These are phyloP conservation scores for Pyrrhoderma lamaoense DNA, from an alignment of 1,284 basidiomycete genomes.

Conservation along the genomic window DNA sequence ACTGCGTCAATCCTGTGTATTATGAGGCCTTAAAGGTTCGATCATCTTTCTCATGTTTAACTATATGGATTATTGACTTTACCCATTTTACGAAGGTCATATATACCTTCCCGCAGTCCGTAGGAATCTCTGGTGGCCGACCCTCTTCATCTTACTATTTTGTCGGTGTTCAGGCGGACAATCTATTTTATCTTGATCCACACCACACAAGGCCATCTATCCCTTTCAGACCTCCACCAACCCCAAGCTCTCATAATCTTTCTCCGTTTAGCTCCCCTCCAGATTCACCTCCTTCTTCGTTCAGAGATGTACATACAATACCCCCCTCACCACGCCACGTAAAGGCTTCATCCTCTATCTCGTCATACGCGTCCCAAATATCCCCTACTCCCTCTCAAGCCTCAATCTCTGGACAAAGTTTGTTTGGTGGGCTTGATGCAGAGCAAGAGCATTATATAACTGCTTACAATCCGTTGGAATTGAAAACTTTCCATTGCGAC, in stretches of 20 bases:
- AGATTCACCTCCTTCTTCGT: slow-evolving; percentile 45
- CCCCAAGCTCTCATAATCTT: neutral
- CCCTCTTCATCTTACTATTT: slow-evolving; percentile 98
- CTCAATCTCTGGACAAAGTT: slow-evolving; percentile 6
- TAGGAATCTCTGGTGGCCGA: slow-evolving; percentile 93
- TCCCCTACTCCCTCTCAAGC: slow-evolving; percentile 10
- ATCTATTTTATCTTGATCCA: slow-evolving; percentile 93
- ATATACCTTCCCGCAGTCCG: slow-evolving; percentile 91
- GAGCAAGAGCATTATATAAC: slow-evolving; percentile 52
- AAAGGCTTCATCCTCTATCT: slow-evolving; percentile 44
- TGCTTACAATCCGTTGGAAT: slow-evolving; percentile 57
- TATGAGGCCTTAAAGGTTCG: slow-evolving; percentile 88
- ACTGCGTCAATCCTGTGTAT: slow-evolving; percentile 93
- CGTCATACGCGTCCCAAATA: slow-evolving; percentile 21
- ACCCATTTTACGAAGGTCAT: slow-evolving; percentile 65
- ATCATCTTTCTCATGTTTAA: slow-evolving; percentile 5
- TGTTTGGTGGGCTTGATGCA: slow-evolving; percentile 29
- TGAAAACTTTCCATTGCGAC: slow-evolving; percentile 91
- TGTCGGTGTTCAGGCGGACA: slow-evolving; percentile 85
- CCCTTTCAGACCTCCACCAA: slow-evolving; percentile 59
- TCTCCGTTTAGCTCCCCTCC: slow-evolving; percentile 2
- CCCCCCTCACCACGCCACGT: slow-evolving; percentile 52
- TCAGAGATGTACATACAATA: slow-evolving; percentile 43
- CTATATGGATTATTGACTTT: neutral
- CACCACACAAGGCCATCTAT: slow-evolving; percentile 84